Conservation (phyloP, 495 filamentous ascomycete species). For the Aspergillus haitiensis region DNA sequence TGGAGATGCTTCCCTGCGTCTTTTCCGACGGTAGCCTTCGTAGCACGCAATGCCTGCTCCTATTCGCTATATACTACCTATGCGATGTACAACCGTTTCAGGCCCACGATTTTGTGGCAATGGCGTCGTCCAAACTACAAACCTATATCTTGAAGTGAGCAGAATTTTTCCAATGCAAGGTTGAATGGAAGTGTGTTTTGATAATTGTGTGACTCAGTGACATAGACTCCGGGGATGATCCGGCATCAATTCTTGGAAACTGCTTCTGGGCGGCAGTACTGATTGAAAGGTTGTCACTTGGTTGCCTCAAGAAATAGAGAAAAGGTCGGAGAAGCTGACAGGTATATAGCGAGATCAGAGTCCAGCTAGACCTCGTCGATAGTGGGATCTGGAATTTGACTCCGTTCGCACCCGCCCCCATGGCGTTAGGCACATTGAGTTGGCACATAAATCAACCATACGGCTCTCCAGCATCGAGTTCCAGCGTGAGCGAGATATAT, state of each 20-base stretch:
- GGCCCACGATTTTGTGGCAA: slow-evolving; percentile 11
- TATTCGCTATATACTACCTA: slow-evolving; percentile 11
- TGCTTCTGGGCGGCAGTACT: slow-evolving; percentile 7
- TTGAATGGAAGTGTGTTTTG: not conserved
- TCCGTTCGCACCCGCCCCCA: not conserved
- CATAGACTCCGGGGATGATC: not conserved
- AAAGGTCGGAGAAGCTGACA: not conserved
- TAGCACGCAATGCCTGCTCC: slow-evolving; percentile 11
- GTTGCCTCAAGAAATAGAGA: not conserved
- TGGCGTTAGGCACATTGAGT: not conserved
- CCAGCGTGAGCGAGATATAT: no score
- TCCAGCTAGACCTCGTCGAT: not conserved
- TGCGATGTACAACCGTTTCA: slow-evolving; percentile 8
- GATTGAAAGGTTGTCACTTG: not conserved
- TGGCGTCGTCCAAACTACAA: slow-evolving; percentile 13
- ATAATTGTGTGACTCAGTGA: not conserved
- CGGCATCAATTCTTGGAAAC: not conserved
- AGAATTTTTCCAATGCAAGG: no score
- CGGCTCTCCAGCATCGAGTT: not conserved
- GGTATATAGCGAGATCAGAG: not conserved
- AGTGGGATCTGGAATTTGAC: slow-evolving; percentile 8
- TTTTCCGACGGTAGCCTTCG: not conserved
- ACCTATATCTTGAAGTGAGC: not conserved
- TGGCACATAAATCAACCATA: not conserved
- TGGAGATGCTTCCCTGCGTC: slow-evolving; percentile 8